Evolutionary conservation across 768 basidiomycete species (phyloP).

Genomic region (Tubosaeta sp.): DNA sequence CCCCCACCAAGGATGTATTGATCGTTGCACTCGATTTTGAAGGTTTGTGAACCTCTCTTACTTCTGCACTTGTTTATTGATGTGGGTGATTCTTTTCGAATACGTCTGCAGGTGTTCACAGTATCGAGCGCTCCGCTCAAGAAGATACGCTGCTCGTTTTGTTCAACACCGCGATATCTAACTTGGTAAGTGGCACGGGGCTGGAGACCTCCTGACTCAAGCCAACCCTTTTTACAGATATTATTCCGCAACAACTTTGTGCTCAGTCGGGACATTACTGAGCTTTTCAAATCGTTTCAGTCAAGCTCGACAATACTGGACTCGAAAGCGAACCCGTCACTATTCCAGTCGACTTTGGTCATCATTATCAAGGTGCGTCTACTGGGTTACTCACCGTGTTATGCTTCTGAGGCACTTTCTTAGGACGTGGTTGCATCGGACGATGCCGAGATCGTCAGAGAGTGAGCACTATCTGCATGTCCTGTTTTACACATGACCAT

Average conservation of each 20-base stretch:
- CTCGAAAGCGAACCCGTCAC: no score
- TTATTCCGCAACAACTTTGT: conserved; percentile 33
- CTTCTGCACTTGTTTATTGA: neutral
- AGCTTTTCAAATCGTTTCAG: no score
- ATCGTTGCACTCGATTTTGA: conserved; percentile 47
- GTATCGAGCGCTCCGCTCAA: conserved; percentile 49
- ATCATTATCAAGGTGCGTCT: neutral
- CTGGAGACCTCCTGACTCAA: neutral
- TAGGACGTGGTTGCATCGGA: conserved; percentile 67
- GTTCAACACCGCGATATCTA: no score
- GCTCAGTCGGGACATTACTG: no score
- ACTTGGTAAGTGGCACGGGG: conserved; percentile 42
- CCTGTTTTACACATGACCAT: neutral
- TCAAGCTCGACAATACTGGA: no score
- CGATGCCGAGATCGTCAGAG: conserved; percentile 29
- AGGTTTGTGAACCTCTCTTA: conserved; percentile 34
- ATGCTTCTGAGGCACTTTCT: neutral
- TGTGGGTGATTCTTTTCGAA: neutral
- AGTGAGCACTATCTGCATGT: no score
- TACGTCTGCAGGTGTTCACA: conserved; percentile 46
- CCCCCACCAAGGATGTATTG: no score
- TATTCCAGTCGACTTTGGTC: no score
- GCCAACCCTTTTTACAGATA: conserved; percentile 34
- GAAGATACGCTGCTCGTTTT: no score
- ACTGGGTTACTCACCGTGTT: fast-evolving